Evolutionary conservation across 768 basidiomycete species (phyloP).

Genomic region (Paxillus rubicundulus): DNA sequence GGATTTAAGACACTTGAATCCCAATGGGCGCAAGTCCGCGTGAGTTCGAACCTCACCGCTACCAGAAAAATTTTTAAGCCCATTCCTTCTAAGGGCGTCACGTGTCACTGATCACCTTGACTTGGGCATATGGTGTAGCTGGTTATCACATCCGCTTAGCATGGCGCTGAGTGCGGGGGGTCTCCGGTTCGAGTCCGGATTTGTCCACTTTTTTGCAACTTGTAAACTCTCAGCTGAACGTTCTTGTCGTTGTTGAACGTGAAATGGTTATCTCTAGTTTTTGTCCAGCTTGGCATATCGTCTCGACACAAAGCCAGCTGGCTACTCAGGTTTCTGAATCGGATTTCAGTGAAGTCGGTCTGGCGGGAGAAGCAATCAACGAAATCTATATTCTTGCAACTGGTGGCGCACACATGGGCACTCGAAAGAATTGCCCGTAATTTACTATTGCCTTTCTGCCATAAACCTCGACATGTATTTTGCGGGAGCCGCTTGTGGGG

Average conservation of each 20-base stretch:
- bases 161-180: conserved; percentile 1
- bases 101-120: too few relatives aligned
- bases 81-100: too few relatives aligned
- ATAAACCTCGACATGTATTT: conserved; percentile 34
- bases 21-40: conserved; percentile 82
- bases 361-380: too few relatives aligned
- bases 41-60: conserved; percentile 92
- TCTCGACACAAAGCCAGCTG: too few relatives aligned
- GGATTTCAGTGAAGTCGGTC: too few relatives aligned
- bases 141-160: conserved; percentile 24
- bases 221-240: too few relatives aligned
- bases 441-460: conserved; percentile 27
- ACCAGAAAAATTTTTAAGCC: conserved; percentile 44
- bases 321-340: too few relatives aligned
- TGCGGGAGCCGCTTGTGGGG: conserved; percentile 6
- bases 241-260: too few relatives aligned
- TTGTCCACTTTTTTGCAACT: conserved; percentile 2
- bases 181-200: conserved; percentile 14
- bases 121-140: conserved; percentile 23
- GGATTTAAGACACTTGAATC: conserved; percentile 80
- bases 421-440: neutral
- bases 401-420: too few relatives aligned
- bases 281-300: too few relatives aligned
- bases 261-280: too few relatives aligned
- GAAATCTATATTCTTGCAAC: neutral